A percentile compares a stretch with the other conserved stretches of the same genome.
Conservation (phyloP, 2,329 filamentous ascomycete species). For the Purpureocillium lavendulum region DNA sequence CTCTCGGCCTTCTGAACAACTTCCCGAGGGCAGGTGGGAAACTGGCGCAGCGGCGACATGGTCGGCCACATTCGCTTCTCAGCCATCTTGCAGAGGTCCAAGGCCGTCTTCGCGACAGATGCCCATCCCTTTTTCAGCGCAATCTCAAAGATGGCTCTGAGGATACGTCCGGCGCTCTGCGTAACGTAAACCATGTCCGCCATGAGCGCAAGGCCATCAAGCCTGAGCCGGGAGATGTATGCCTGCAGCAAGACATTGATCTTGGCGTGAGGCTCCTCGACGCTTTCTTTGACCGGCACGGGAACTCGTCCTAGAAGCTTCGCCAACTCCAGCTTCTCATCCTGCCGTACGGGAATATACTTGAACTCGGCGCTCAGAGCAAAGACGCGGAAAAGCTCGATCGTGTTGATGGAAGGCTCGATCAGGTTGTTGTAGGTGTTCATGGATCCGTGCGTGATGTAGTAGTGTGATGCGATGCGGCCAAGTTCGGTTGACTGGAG, state of each 20-base stretch:
- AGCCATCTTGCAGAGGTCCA: slow-evolving; percentile 97
- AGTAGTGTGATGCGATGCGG: slow-evolving; percentile 94
- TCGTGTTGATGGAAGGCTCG: slow-evolving; percentile 83
- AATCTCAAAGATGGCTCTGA: slow-evolving; percentile 94
- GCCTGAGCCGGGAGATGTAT: slow-evolving; percentile 88
- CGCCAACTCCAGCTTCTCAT: slow-evolving; percentile 93
- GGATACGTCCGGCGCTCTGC: slow-evolving; percentile 91
- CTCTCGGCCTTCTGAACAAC: slow-evolving; percentile 88
- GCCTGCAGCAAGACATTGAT: slow-evolving; percentile 97
- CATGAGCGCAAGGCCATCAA: slow-evolving; percentile 93
- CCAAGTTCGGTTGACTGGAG: slow-evolving; percentile 90
- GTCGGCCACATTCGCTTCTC: slow-evolving; percentile 99
- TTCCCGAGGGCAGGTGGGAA: slow-evolving; percentile 71
- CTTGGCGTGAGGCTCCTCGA: slow-evolving; percentile 94
- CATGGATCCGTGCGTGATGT: slow-evolving; percentile 96
- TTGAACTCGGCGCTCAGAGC: slow-evolving; percentile 97
- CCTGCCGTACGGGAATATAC: slow-evolving; percentile 94
- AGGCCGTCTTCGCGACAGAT: slow-evolving; percentile 80
- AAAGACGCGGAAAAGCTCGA: slow-evolving; percentile 95
- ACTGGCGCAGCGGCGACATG: slow-evolving; percentile 92
- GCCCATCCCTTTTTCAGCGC: slow-evolving; percentile 96
- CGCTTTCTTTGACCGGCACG: slow-evolving; percentile 93
- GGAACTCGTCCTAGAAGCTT: slow-evolving; percentile 86
- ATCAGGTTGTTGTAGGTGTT: slow-evolving; percentile 93
- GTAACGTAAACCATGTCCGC: slow-evolving; percentile 98